A percentile compares a stretch with the other conserved stretches of the same genome.
phyloP scores from a whole-genome alignment of 139 green algal genomes.

The Coelastrella sp. region DNA sequence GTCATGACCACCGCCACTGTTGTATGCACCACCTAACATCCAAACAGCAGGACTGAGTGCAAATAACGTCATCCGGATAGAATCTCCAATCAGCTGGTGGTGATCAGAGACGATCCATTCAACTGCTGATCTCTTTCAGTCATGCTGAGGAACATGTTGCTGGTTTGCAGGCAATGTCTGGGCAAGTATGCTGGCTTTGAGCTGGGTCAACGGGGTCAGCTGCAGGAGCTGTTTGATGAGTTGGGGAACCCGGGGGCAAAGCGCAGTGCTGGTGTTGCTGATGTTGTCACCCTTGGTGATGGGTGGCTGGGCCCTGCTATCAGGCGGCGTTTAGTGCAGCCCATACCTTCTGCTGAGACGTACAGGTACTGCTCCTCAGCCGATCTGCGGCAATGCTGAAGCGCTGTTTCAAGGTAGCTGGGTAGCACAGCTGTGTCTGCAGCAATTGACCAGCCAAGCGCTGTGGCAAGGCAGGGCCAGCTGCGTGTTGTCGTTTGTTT shows the following conservation, averaged over 20 bases:
- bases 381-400: neutral
- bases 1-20: too few relatives aligned
- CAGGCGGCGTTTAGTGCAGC: slow-evolving; percentile 69
- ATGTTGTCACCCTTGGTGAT: slow-evolving; percentile 86
- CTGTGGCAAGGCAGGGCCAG: too few relatives aligned
- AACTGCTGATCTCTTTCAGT: too few relatives aligned
- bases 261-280: slow-evolving; percentile 65
- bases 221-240: slow-evolving; percentile 78
- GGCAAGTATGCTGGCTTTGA: slow-evolving; percentile 67
- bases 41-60: too few relatives aligned
- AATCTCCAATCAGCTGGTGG: too few relatives aligned
- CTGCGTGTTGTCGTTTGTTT: too few relatives aligned
- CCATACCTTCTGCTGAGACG: slow-evolving; percentile 67
- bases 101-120: too few relatives aligned
- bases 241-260: slow-evolving; percentile 56
- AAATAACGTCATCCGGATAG: too few relatives aligned
- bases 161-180: slow-evolving; percentile 46
- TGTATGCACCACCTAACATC: too few relatives aligned
- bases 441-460: too few relatives aligned
- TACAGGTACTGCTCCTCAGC: slow-evolving; percentile 54
- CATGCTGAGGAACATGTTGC: too few relatives aligned
- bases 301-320: slow-evolving; percentile 82
- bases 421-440: too few relatives aligned
- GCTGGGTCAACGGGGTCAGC: slow-evolving; percentile 70
- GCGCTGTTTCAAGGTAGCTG: neutral